Base-by-base conservation (phyloP, 2,329 filamentous ascomycete genomes). In the Paecilomyces dactylethromorphus region DNA sequence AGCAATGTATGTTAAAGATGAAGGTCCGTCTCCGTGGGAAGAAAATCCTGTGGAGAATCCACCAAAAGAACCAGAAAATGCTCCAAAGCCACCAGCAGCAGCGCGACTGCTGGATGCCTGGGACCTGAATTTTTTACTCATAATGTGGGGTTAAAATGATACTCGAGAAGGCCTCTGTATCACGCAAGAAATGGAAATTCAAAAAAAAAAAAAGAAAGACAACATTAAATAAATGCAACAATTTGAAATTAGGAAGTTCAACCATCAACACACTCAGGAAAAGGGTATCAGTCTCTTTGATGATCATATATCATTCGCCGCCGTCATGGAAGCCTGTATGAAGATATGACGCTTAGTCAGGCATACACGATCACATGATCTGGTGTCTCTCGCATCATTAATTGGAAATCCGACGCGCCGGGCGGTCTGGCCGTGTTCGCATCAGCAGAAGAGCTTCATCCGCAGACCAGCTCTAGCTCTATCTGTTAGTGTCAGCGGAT, bases 1-100 rank as follows among this genome's bases (percentile, higher is more conserved):
- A 56, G 89, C 82, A 56, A 97, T 84, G 76, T 96, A 97, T 52
- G 92, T 96, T 45, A 99, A 82, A 52, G 79, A 78, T n/a, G 85
- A 87, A 2, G 82, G 77, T 29, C 79, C 76, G 57, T 73, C 71
- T 54, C 78, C 77, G 57, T 80, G 64, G 52, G 68, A 65, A 21
- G 69, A 66, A 63, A 73, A 72, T 22, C 69, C 61, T 33, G 65
- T 62, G 2, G 74, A 74, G 53, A 77, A 75, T 2, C 71, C 67
- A 15, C 76, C 75, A 67, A 79, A 77, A n/a, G 71, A 78, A 11
- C 74, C 72, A n/a, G 71, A 66, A 32, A 69, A 66, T 26, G 69
- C 61, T 18, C 76, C 76, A 69, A 81, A 79, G 32, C 73, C 75
- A 58, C 78, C 75, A 56, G 78, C 76, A 64, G 80, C 80, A 64